These are phyloP conservation scores for Amaranthus cruentus DNA, from an alignment of 148 eudicot species.

Conservation along the genomic window DNA sequence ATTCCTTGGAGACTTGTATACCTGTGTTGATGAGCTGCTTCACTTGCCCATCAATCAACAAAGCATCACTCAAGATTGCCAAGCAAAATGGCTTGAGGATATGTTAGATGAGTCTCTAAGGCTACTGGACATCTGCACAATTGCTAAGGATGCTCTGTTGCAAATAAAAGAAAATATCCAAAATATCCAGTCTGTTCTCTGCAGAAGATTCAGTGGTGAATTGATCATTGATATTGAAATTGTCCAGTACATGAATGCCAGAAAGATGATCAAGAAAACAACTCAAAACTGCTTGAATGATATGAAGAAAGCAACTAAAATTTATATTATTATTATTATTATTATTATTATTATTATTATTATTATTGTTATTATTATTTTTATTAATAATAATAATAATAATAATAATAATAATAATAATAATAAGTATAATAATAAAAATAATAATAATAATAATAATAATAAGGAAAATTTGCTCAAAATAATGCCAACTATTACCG, in stretches of 20 bases:
- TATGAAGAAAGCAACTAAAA: slow-evolving; percentile 24
- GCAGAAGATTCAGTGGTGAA: slow-evolving; percentile 40
- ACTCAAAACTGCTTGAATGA: slow-evolving; percentile 32
- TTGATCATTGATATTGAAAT: slow-evolving; percentile 21
- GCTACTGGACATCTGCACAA: slow-evolving; percentile 42
- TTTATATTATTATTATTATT: too few relatives aligned
- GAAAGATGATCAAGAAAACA: slow-evolving; percentile 30
- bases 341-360: too few relatives aligned
- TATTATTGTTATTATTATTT: too few relatives aligned
- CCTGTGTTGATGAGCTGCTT: slow-evolving; percentile 32
- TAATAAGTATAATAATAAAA: too few relatives aligned
- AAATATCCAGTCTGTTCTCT: slow-evolving; percentile 31
- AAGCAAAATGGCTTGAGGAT: slow-evolving; percentile 24
- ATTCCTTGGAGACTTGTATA: slow-evolving; percentile 33
- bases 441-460: too few relatives aligned
- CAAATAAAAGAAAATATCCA: slow-evolving; percentile 34
- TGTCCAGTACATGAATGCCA: slow-evolving; percentile 20
- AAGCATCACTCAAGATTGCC: slow-evolving; percentile 6
- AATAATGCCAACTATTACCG: too few relatives aligned
- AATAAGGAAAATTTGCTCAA: too few relatives aligned
- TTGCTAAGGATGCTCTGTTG: slow-evolving; percentile 29
- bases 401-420: too few relatives aligned
- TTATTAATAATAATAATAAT: too few relatives aligned
- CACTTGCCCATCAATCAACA: slow-evolving; percentile 28
- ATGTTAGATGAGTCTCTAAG: slow-evolving; percentile 36